A percentile compares a stretch with the other conserved stretches of the same genome.
Evolutionary conservation across 768 basidiomycete genomes (phyloP).

Genomic region (Mycena filopes): DNA sequence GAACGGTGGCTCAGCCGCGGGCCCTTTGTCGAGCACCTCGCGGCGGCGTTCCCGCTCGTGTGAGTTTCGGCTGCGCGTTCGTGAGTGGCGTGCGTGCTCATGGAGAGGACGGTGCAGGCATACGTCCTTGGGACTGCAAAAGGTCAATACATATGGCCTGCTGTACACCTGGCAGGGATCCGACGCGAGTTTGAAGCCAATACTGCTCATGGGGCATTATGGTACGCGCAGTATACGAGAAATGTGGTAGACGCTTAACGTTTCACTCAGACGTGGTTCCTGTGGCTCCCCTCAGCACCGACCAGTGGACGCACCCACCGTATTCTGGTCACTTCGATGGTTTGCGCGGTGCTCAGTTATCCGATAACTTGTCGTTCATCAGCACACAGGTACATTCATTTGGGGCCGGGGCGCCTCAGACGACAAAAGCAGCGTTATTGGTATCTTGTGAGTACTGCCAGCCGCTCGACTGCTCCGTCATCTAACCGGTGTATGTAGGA

Average conservation of each 20-base stretch:
- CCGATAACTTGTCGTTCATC: too few relatives aligned
- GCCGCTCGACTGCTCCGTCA: background rate
- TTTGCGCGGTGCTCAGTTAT: conserved; percentile 18
- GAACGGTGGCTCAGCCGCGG: conserved; percentile 53
- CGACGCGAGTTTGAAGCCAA: conserved; percentile 60
- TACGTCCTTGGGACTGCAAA: conserved; percentile 28
- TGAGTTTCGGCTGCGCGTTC: conserved; percentile 40
- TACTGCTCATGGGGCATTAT: conserved; percentile 65
- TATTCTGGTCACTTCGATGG: conserved; percentile 74
- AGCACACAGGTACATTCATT: conserved; percentile 65
- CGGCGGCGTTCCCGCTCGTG: conserved; percentile 61
- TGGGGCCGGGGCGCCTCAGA: conserved; percentile 84
- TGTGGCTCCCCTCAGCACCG: conserved; percentile 65
- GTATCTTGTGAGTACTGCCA: conserved; percentile 59
- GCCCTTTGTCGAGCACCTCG: conserved; percentile 53
- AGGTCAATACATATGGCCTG: conserved; percentile 70
- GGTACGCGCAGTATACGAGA: conserved; percentile 39
- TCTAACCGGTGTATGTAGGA: background rate
- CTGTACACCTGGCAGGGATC: conserved; percentile 70
- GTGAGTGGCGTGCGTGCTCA: background rate
- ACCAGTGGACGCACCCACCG: conserved; percentile 69
- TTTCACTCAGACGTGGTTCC: conserved; percentile 69
- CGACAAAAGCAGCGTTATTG: conserved; percentile 78
- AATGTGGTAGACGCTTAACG: too few relatives aligned
- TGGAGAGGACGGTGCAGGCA: background rate